Conservation (phyloP, 2,329 filamentous ascomycete genomes). For the Epichloe sp. region DNA sequence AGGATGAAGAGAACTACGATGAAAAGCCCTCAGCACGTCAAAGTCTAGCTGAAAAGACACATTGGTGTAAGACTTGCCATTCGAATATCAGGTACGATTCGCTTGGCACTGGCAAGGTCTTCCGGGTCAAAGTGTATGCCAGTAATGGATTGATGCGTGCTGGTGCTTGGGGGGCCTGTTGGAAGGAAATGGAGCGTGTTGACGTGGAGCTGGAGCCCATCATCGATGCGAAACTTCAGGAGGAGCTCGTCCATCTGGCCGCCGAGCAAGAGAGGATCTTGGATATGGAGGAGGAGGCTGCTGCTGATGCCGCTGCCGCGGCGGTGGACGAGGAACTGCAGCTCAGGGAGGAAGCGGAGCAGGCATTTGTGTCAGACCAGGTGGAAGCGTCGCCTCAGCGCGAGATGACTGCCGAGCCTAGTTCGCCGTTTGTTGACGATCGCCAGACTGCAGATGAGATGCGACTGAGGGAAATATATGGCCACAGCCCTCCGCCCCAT, state of each 20-base stretch:
- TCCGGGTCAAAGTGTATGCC: conserved; percentile 79
- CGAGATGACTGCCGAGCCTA: conserved; percentile 6
- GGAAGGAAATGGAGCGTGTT: conserved; percentile 97
- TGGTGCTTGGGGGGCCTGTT: conserved; percentile 82
- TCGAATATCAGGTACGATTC: conserved; percentile 41
- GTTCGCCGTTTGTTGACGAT: conserved; percentile 14
- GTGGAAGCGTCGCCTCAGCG: conserved; percentile 8
- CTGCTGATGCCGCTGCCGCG: conserved; percentile 7
- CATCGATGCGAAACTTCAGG: conserved; percentile 44
- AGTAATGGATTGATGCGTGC: conserved; percentile 89
- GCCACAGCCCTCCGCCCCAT: conserved; percentile 16
- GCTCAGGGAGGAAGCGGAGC: conserved; percentile 17
- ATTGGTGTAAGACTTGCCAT: conserved; percentile 46
- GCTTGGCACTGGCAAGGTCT: conserved; percentile 43
- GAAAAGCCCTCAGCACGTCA: conserved; percentile 14
- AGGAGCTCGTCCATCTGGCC: conserved; percentile 45
- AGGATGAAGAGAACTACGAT: conserved; percentile 30
- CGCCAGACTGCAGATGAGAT: conserved; percentile 33
- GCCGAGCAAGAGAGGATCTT: conserved; percentile 29
- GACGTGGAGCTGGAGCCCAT: conserved; percentile 82
- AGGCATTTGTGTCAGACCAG: conserved; percentile 5
- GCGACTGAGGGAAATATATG: conserved; percentile 41
- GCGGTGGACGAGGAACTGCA: conserved; percentile 7
- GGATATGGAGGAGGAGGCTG: conserved; percentile 15
- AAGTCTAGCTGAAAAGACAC: conserved; percentile 21